Evolutionary conservation across 805 yeast genomes (phyloP).

Genomic region (Zygosaccharomyces kombuchaensis): DNA sequence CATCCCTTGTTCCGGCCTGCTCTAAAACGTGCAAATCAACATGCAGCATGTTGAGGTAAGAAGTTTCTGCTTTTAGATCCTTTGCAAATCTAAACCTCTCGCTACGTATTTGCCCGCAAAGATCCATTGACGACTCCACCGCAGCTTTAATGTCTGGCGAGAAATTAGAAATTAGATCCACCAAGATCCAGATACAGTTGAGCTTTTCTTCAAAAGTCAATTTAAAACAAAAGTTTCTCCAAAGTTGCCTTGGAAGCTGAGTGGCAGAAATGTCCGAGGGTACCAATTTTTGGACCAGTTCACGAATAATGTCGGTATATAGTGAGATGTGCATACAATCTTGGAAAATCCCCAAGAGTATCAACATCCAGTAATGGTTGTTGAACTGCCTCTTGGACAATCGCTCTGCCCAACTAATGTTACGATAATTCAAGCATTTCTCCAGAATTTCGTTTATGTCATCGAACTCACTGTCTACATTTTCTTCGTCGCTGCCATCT

Average conservation of each 20-base stretch:
- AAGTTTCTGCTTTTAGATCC: conserved; percentile 27
- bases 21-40: conserved; percentile 9
- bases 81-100: conserved; percentile 32
- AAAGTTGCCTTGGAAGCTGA: conserved; percentile 35
- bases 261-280: conserved; percentile 36
- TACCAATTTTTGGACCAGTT: conserved; percentile 51
- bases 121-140: conserved; percentile 33
- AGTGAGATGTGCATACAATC: conserved; percentile 31
- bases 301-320: conserved; percentile 37
- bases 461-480: conserved; percentile 23
- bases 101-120: conserved; percentile 32
- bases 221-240: conserved; percentile 51
- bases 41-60: conserved; percentile 6
- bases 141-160: conserved; percentile 32
- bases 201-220: conserved; percentile 53
- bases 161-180: conserved; percentile 46
- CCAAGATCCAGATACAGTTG: conserved; percentile 54
- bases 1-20: conserved; percentile 15
- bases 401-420: conserved; percentile 72
- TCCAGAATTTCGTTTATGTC: conserved; percentile 28
- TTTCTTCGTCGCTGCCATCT: conserved; percentile 25
- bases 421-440: conserved; percentile 49
- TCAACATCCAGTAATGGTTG: conserved; percentile 83
- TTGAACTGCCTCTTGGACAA: conserved; percentile 67
- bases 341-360: conserved; percentile 64